Evolutionary conservation across 345 rosid species (phyloP), one percentile per base, ranked within the genome.

Genomic region (Gossypium turneri): DNA sequence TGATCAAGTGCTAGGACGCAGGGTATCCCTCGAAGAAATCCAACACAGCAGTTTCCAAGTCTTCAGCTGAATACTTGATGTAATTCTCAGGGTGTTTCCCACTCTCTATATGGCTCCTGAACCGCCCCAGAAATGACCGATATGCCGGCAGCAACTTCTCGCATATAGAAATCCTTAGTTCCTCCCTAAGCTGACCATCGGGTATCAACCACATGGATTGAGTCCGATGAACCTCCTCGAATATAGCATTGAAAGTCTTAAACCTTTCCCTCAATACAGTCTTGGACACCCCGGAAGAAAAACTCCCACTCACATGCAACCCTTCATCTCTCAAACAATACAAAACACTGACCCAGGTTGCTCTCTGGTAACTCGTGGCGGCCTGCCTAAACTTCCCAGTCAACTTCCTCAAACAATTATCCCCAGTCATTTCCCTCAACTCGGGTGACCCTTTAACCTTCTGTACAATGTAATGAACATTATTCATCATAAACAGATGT

Each of bases 51-150:
- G 72, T 84, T 85, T 94, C 98, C 67, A 94, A 81, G 84, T 94
- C 97, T 85, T 94, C 97, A 4, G 86, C 95, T 0, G 97, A 82
- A 59, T 89, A 92, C 85, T 92, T 94, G 77, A 94, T 84, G 83
- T 90, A 94, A 79, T 90, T 90, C 85, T 94, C 98, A 0, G 98
- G 97, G 80, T 94, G 98, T 85, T 72, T 94, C 67, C 93, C 97
- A 71, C 92, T 89, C 85, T 94, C 98, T 74, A 94, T 90, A 75
- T 90, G 91, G 79, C 90, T 85, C 83, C 97, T 90, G 81, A 92
- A 94, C 74, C 98, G 84, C 78, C 97, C 98, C 64, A 92, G 85
- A 81, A 94, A 94, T 7, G 98, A 94, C 67, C 98, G 83, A 70
- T 94, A 94, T 72, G 98, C 98, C 1, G 98, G 98, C 61, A 94